These are phyloP conservation scores for Nitzschia inconspicua DNA, from an alignment of 108 stramenopile genomes.

Conservation along the genomic window DNA sequence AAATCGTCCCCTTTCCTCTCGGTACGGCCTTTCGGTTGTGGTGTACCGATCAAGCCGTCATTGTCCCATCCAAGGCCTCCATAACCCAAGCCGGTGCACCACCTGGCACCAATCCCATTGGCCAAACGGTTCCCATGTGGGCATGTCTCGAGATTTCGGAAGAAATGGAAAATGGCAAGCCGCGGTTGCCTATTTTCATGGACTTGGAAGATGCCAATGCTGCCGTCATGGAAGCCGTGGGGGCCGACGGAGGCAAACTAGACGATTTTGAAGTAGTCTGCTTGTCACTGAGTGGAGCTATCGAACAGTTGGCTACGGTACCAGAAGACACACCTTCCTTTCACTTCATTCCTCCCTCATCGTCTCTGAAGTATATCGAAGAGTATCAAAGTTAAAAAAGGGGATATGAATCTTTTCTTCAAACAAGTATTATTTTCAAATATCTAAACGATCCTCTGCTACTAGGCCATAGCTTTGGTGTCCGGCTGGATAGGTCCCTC, in stretches of 20 bases:
- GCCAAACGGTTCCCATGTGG: conserved; percentile 67
- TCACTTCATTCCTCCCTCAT: conserved; percentile 51
- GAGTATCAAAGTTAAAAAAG: too few relatives aligned
- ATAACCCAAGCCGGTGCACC: conserved; percentile 66
- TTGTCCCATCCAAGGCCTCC: conserved; percentile 47
- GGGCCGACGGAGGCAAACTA: conserved; percentile 39
- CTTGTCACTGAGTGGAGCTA: conserved; percentile 43
- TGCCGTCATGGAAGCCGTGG: conserved; percentile 51
- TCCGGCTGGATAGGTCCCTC: too few relatives aligned
- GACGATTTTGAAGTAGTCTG: conserved; percentile 58
- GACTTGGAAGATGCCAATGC: conserved; percentile 48
- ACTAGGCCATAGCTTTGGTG: too few relatives aligned
- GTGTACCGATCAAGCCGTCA: conserved; percentile 50
- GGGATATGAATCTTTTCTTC: too few relatives aligned
- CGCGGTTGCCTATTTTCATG: conserved; percentile 63
- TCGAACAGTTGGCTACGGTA: conserved; percentile 41
- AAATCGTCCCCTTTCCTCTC: conserved; percentile 34
- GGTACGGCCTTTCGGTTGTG: conserved; percentile 43
- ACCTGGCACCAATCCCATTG: conserved; percentile 47
- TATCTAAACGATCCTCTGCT: too few relatives aligned
- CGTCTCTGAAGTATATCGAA: conserved; percentile 44
- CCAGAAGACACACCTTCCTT: conserved; percentile 42
- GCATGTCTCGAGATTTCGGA: conserved; percentile 68
- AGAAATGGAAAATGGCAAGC: conserved; percentile 40
- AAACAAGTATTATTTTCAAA: too few relatives aligned